phyloP scores from a whole-genome alignment of 108 stramenopile genomes.

The Epithemia pelagica region DNA sequence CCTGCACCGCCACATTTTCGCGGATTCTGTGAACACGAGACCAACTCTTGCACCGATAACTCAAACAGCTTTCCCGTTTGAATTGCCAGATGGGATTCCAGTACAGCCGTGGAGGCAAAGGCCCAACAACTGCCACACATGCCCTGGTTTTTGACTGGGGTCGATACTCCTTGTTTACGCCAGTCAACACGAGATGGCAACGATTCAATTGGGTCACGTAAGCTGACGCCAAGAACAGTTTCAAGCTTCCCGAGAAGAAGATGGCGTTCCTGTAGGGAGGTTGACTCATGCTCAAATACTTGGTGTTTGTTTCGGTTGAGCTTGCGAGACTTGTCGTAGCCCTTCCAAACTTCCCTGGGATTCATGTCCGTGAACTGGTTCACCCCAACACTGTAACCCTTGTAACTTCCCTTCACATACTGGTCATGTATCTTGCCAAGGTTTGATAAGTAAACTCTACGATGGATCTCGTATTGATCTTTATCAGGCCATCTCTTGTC shows the following conservation, averaged over 20 bases:
- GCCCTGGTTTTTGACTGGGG: slow-evolving; percentile 75
- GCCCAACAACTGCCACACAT: slow-evolving; percentile 86
- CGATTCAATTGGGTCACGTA: slow-evolving; percentile 28
- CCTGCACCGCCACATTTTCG: slow-evolving; percentile 78
- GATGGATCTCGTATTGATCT: slow-evolving; percentile 36
- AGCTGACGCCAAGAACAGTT: slow-evolving; percentile 20
- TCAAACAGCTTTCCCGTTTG: slow-evolving; percentile 49
- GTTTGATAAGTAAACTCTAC: slow-evolving; percentile 45
- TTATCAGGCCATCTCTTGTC: background rate
- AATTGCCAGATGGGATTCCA: slow-evolving; percentile 80
- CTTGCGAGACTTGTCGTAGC: slow-evolving; percentile 37
- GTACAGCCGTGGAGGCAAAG: slow-evolving; percentile 57
- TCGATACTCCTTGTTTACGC: slow-evolving; percentile 54
- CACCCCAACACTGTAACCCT: slow-evolving; percentile 38
- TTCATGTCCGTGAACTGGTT: slow-evolving; percentile 62
- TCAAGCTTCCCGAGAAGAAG: slow-evolving; percentile 10
- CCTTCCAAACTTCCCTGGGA: slow-evolving; percentile 39
- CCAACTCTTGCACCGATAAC: slow-evolving; percentile 65
- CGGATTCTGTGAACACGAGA: slow-evolving; percentile 73
- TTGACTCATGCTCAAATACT: background rate
- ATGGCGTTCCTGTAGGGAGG: background rate
- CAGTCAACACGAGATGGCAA: slow-evolving; percentile 81
- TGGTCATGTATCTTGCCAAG: slow-evolving; percentile 41
- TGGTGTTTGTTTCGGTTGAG: background rate
- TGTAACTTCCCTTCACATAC: slow-evolving; percentile 30